Evolutionary conservation across 108 stramenopile genomes (phyloP).

Genomic region (Fragilaria crotonensis): DNA sequence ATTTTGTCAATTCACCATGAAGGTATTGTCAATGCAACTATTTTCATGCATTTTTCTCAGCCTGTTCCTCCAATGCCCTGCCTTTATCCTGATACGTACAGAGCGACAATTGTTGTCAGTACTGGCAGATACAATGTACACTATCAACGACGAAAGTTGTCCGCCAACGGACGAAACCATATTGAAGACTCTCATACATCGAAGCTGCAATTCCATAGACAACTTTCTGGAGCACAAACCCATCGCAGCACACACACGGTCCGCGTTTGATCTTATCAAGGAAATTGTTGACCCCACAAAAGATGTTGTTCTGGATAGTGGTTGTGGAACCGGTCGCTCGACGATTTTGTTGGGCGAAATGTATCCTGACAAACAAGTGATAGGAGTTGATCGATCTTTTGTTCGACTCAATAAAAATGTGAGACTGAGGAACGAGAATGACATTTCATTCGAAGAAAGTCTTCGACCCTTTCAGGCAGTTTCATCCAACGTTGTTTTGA

Average conservation of each 20-base stretch:
- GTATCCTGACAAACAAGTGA: constrained; percentile 57
- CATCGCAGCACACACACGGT: constrained; percentile 43
- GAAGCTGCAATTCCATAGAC: constrained; percentile 26
- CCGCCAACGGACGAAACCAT: constrained; percentile 26
- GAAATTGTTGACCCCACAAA: background rate
- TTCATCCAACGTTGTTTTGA: constrained; percentile 30
- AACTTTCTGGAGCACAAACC: constrained; percentile 34
- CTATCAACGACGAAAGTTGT: constrained; percentile 45
- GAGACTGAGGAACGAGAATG: background rate
- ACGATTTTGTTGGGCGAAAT: constrained; percentile 40
- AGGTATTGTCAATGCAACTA: no score
- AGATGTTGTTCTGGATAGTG: constrained; percentile 66
- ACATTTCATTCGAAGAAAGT: background rate
- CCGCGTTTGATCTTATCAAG: constrained; percentile 35
- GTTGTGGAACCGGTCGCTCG: constrained; percentile 84
- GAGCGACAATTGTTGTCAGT: no score
- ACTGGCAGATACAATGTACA: constrained; percentile 45
- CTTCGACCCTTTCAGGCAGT: constrained; percentile 1
- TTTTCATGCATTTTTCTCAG: no score
- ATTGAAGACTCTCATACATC: constrained; percentile 26
- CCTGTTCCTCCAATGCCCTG: no score
- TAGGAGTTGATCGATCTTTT: constrained; percentile 85
- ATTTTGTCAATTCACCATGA: no score
- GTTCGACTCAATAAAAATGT: constrained; percentile 47
- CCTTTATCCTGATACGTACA: no score